A percentile compares a stretch with the other conserved stretches of the same genome.
Conservation (phyloP, 2,329 filamentous ascomycete genomes). For the Clonostachys sp. region DNA sequence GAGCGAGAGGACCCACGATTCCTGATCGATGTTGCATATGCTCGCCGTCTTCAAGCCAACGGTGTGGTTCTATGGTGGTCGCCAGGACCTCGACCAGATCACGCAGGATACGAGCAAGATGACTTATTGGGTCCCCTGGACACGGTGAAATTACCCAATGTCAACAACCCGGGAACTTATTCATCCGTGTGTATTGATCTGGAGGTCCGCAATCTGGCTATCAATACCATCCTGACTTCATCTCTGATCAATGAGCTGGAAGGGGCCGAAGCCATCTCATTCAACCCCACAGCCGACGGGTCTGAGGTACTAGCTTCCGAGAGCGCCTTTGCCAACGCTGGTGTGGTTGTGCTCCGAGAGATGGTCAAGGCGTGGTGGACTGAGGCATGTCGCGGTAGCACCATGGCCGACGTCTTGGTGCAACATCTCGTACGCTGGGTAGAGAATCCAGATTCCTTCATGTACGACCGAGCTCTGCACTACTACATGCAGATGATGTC, state of each 20-base stretch:
- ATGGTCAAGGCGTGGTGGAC: slow-evolving; percentile 99
- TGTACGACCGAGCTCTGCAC: slow-evolving; percentile 91
- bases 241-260: slow-evolving; percentile 96
- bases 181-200: slow-evolving; percentile 95
- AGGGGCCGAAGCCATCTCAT: slow-evolving; percentile 78
- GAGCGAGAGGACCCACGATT: slow-evolving; percentile 92
- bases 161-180: slow-evolving; percentile 92
- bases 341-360: slow-evolving; percentile 84
- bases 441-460: slow-evolving; percentile 84
- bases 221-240: slow-evolving; percentile 96
- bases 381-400: slow-evolving; percentile 83
- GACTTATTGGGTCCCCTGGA: slow-evolving; percentile 81
- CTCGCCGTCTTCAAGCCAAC: slow-evolving; percentile 81
- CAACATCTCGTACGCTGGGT: slow-evolving; percentile 98
- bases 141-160: slow-evolving; percentile 82
- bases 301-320: slow-evolving; percentile 67
- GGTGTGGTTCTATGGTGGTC: slow-evolving; percentile 99
- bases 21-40: slow-evolving; percentile 94
- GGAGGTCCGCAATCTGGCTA: slow-evolving; percentile 87
- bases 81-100: slow-evolving; percentile 77
- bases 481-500: slow-evolving; percentile 99
- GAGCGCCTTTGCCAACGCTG: slow-evolving; percentile 87
- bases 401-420: slow-evolving; percentile 96
- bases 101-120: slow-evolving; percentile 93
- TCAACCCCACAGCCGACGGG: slow-evolving; percentile 54